A percentile compares a stretch with the other conserved stretches of the same genome.
These are phyloP conservation scores for Acanthamoeba sp. DNA, from an alignment of 208 protist genomes.

Conservation along the genomic window DNA sequence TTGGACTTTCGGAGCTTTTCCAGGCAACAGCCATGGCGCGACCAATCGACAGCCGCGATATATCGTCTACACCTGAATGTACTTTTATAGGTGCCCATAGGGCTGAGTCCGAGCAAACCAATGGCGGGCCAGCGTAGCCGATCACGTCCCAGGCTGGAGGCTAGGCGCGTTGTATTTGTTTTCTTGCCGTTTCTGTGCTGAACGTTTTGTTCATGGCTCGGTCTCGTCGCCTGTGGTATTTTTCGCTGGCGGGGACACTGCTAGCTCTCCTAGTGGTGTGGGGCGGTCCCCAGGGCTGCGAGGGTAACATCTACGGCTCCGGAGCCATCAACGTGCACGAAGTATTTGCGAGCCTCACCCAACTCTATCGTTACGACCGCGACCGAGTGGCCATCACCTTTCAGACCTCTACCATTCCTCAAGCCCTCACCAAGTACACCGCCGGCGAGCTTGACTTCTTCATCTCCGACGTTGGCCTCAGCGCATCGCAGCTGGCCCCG, in stretches of 20 bases:
- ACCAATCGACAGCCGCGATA: too few relatives aligned
- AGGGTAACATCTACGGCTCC: constrained; percentile 18
- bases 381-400: constrained; percentile 11
- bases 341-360: neutral
- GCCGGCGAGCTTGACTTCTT: constrained; percentile 32
- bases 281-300: neutral
- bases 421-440: neutral
- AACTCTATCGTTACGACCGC: constrained; percentile 7
- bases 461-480: constrained; percentile 42
- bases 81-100: too few relatives aligned
- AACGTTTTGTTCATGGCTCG: too few relatives aligned
- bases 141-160: too few relatives aligned
- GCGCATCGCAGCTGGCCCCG: neutral
- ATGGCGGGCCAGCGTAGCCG: too few relatives aligned
- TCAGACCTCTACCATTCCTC: neutral
- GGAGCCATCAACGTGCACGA: constrained; percentile 25
- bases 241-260: neutral
- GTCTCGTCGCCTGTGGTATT: too few relatives aligned
- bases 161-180: too few relatives aligned
- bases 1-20: too few relatives aligned
- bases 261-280: neutral
- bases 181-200: too few relatives aligned
- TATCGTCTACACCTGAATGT: too few relatives aligned
- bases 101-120: too few relatives aligned
- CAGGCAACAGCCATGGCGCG: too few relatives aligned